phyloP scores from a whole-genome alignment of 1,284 basidiomycete species.

The Lentinula novae-zelandiae region DNA sequence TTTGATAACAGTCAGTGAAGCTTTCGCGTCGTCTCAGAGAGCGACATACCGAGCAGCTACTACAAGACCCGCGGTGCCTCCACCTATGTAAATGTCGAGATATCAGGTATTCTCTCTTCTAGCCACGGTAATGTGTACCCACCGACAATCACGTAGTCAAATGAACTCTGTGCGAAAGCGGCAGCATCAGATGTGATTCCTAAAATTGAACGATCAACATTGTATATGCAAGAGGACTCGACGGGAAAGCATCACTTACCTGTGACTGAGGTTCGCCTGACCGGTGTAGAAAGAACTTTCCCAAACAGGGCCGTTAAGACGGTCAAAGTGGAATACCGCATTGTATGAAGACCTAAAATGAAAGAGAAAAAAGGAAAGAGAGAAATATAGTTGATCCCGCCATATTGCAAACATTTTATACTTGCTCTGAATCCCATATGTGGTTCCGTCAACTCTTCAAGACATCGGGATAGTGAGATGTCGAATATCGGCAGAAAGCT shows the following conservation, averaged over 20 bases:
- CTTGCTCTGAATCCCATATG: background rate
- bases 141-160: conserved; percentile 7
- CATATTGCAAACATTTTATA: background rate
- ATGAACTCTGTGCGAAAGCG: background rate
- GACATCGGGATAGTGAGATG: background rate
- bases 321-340: background rate
- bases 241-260: background rate
- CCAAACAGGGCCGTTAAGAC: background rate
- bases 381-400: background rate
- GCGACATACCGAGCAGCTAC: conserved; percentile 33
- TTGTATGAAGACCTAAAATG: background rate
- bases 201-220: background rate
- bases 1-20: background rate
- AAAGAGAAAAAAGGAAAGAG: background rate
- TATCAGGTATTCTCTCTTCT: background rate
- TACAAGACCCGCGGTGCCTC: conserved; percentile 17
- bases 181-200: background rate
- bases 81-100: background rate
- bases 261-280: background rate
- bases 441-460: background rate
- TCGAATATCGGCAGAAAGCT: background rate
- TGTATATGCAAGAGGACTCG: background rate
- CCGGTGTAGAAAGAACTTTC: background rate
- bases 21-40: background rate
- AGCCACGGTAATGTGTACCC: background rate